Conservation (phyloP, 371 early-diverging fungal species). For the Mortierella sp. region DNA sequence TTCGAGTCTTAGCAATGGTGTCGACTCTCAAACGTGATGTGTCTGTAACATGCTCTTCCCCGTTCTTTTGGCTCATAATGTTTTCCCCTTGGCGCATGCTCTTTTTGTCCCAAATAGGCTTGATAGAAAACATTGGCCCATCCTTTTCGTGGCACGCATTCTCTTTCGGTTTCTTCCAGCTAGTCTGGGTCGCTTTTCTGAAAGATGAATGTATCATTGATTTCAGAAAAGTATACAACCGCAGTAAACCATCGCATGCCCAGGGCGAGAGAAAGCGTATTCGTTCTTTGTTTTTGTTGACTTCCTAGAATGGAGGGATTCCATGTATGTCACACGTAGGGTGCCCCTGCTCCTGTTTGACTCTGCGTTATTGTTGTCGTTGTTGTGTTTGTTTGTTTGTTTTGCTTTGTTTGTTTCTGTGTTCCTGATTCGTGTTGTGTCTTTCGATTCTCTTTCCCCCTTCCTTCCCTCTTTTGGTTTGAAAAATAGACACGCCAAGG, state of each 20-base stretch:
- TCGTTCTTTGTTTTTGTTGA: not conserved
- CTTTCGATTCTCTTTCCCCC: not conserved
- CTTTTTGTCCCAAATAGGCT: constrained; percentile 1
- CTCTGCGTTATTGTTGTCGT: not conserved
- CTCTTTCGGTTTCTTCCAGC: not conserved
- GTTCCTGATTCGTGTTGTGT: constrained; percentile 13
- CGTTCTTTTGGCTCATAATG: not conserved
- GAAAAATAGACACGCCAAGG: not conserved
- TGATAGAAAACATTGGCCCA: not conserved
- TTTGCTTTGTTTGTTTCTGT: not conserved
- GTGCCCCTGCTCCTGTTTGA: not conserved
- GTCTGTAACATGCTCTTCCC: too few species aligned
- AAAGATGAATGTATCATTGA: not conserved
- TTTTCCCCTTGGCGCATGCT: not conserved
- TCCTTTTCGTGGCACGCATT: not conserved
- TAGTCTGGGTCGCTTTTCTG: not conserved
- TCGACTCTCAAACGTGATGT: not conserved
- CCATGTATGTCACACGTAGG: not conserved
- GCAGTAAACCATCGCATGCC: too few species aligned
- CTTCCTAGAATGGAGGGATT: constrained; percentile 5
- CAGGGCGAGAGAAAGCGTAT: not conserved
- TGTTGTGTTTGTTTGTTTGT: not conserved
- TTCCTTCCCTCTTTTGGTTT: not conserved
- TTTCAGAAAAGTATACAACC: not conserved
- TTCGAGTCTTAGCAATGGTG: not conserved